Conservation (phyloP, 83 land plant genomes). For the Picea mariana region DNA sequence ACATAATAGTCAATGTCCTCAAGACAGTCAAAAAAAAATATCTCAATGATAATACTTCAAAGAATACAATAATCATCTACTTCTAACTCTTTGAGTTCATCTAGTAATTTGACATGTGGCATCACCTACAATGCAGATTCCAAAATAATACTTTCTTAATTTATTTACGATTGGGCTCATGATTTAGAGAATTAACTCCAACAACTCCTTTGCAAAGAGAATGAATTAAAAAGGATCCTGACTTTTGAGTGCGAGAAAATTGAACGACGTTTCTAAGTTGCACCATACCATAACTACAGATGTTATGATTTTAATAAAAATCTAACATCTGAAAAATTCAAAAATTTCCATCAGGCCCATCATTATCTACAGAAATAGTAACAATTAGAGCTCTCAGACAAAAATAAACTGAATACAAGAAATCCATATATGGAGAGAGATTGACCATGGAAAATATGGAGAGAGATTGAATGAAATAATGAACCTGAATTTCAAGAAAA, state of each 20-base stretch:
- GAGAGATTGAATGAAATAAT: background rate
- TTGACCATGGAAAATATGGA: background rate
- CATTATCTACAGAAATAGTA: background rate
- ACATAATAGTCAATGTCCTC: too few relatives aligned
- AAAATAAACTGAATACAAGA: background rate
- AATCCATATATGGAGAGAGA: background rate
- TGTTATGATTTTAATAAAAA: background rate
- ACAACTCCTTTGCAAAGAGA: background rate
- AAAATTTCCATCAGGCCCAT: background rate
- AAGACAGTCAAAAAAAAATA: too few relatives aligned
- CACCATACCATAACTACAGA: too few relatives aligned
- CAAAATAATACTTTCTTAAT: background rate
- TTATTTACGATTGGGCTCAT: background rate
- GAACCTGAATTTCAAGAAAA: background rate
- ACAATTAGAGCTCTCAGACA: background rate
- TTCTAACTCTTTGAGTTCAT: too few relatives aligned
- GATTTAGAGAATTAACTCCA: background rate
- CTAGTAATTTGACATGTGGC: too few relatives aligned
- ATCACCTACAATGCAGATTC: conserved; percentile 19
- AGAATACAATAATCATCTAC: too few relatives aligned
- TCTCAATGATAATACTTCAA: too few relatives aligned
- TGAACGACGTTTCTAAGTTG: background rate
- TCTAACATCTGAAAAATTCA: background rate
- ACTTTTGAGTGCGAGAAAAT: background rate
- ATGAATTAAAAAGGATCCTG: background rate